Evolutionary conservation across 257 asterid genomes (phyloP), one percentile per base, ranked within the genome.

Genomic region (Fraxinus cuspidata): DNA sequence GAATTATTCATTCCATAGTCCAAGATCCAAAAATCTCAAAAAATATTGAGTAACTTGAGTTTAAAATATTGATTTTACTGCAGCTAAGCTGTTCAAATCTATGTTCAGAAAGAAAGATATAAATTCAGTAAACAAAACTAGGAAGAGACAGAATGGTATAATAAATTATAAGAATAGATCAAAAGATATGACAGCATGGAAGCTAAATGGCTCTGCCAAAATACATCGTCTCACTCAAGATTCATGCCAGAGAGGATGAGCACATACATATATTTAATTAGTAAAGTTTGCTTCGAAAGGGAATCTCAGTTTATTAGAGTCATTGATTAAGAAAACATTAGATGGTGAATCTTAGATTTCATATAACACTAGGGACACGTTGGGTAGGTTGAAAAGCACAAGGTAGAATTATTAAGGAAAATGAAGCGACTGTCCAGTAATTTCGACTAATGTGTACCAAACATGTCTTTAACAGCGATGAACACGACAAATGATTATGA

Each of bases 221-320:
- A 68, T 64, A 63, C 16, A 68, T 78, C 0, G 2, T 64, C 78
- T 63, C 29, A n/a, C n/a, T 44, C 74, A 18, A 49, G 23, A 40
- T 49, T 16, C 21, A 18, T 49, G 21, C 19, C 8, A 49, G 63
- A 76, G 51, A 75, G 74, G 58, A 37, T 38, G 37, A 58, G 64
- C 69, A 7, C 7, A 71, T 53, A 27, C 0, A 37, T 38, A 37
- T 38, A 18, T 23, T 29, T 23, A 18, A 47, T 19, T 27, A 42
- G 32, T 37, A 7, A 16, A 7, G n/a, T 32, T 28, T 68, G 31
- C 51, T 49, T 38, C 73, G 19, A 5, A 32, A 67, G 38, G 68
- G 77, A 76, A 81, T 76, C 78, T 76, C 73, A 76, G 71, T 42
- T 73, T 44, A 75, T 23, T 58, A 60, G 8, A 75, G 31, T 40